These are phyloP conservation scores for Cyclocybe cylindracea DNA, from an alignment of 768 basidiomycete species.

Conservation along the genomic window DNA sequence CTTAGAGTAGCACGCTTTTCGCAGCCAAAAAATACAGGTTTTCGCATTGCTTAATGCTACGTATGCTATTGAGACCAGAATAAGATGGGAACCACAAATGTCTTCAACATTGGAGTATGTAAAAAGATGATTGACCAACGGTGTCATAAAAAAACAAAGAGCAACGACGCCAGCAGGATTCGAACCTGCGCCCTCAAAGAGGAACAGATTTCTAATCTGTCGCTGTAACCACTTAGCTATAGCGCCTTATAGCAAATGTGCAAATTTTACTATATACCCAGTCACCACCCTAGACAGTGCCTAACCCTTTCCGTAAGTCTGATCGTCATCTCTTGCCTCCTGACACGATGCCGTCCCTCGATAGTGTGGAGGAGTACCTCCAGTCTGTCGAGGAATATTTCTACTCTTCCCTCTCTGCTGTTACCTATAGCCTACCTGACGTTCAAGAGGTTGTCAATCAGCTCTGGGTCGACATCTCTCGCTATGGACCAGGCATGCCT, in stretches of 20 bases:
- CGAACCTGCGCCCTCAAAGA: conserved; percentile 70
- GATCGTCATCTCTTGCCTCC: not conserved
- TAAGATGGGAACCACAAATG: not conserved
- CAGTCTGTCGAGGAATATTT: conserved; percentile 65
- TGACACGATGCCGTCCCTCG: conserved; percentile 43
- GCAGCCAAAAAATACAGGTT: conserved; percentile 11
- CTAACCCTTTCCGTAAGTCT: not conserved
- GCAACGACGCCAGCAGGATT: conserved; percentile 61
- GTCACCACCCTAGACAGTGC: no score
- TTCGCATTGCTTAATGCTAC: conserved; percentile 14
- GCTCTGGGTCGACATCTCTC: conserved; percentile 77
- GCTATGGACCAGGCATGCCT: conserved; percentile 74
- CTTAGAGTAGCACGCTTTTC: conserved; percentile 15
- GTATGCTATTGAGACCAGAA: no score
- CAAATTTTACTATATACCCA: no score
- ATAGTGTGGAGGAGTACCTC: conserved; percentile 73
- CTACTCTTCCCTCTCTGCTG: conserved; percentile 53
- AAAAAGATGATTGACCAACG: no score
- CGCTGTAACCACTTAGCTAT: conserved; percentile 83
- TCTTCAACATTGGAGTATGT: not conserved
- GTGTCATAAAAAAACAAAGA: conserved; percentile 17
- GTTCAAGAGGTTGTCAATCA: conserved; percentile 66
- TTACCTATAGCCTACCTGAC: conserved; percentile 60
- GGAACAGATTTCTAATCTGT: conserved; percentile 77
- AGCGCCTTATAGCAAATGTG: conserved; percentile 52